A percentile compares a stretch with the other conserved stretches of the same genome.
Evolutionary conservation across 1,284 basidiomycete genomes (phyloP).

Genomic region (Ustilago trichophora): DNA sequence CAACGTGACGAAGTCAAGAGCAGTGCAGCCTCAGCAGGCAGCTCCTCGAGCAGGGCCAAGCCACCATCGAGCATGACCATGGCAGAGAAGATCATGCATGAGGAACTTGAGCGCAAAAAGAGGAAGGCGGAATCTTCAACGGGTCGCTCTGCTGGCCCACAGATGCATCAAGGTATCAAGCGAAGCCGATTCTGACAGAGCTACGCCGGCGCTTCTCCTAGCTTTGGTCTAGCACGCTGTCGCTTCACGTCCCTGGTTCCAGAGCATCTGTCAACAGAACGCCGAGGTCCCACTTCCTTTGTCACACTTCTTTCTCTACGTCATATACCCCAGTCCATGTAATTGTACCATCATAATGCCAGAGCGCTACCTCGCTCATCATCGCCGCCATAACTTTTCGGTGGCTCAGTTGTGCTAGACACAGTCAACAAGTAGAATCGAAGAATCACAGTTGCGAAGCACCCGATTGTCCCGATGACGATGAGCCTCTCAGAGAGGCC

Average conservation of each 20-base stretch:
- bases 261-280: no score
- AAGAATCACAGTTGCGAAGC: no score
- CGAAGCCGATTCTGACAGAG: conserved; percentile 49
- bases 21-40: conserved; percentile 2
- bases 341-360: not conserved
- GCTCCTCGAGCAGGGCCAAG: conserved; percentile 10
- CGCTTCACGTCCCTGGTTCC: no score
- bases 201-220: no score
- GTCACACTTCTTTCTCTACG: not conserved
- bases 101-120: conserved; percentile 53
- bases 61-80: conserved; percentile 50
- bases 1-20: not conserved
- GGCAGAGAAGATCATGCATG: conserved; percentile 62
- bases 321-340: conserved; percentile 1
- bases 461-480: no score
- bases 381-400: no score
- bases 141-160: conserved; percentile 31
- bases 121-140: conserved; percentile 13
- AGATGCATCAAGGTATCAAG: conserved; percentile 52
- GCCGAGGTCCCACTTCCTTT: no score
- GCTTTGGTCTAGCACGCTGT: no score
- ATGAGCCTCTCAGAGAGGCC: no score
- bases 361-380: no score
- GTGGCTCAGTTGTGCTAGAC: no score
- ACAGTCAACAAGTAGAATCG: no score